Conservation (phyloP, 495 filamentous ascomycete species). For the Neurospora sp. region DNA sequence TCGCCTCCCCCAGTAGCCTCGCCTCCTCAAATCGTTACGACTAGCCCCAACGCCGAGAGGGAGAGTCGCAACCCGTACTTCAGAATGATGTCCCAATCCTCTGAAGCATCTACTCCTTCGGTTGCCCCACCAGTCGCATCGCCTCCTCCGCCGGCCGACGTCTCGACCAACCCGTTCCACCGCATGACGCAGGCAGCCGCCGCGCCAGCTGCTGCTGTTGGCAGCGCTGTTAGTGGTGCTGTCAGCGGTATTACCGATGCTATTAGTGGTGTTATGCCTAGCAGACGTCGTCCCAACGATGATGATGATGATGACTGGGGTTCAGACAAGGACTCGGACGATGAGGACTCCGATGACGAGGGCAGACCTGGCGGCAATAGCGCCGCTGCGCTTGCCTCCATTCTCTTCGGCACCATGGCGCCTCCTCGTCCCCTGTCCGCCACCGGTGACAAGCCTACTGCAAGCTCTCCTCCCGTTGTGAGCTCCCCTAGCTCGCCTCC, state of each 20-base stretch:
- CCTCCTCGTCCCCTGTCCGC: conserved; percentile 83
- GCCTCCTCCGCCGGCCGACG: conserved; percentile 36
- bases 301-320: conserved; percentile 77
- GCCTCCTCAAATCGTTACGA: conserved; percentile 33
- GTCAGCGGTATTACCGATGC: neutral
- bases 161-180: conserved; percentile 93
- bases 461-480: conserved; percentile 32
- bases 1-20: conserved; percentile 21
- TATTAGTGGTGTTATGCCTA: conserved; percentile 15
- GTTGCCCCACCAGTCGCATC: conserved; percentile 31
- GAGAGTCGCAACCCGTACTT: conserved; percentile 44
- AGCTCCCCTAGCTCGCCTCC: conserved; percentile 25
- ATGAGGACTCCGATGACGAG: conserved; percentile 57
- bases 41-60: conserved; percentile 37
- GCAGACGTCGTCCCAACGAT: conserved; percentile 27
- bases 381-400: conserved; percentile 84
- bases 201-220: conserved; percentile 20
- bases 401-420: conserved; percentile 94
- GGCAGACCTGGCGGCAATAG: conserved; percentile 66
- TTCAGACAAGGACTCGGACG: conserved; percentile 64
- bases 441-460: conserved; percentile 58
- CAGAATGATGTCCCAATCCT: conserved; percentile 40
- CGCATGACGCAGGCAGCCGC: conserved; percentile 56
- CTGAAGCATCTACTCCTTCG: conserved; percentile 37
- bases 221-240: neutral